phyloP scores from a whole-genome alignment of 495 filamentous ascomycete species.

The Podospora australis region DNA sequence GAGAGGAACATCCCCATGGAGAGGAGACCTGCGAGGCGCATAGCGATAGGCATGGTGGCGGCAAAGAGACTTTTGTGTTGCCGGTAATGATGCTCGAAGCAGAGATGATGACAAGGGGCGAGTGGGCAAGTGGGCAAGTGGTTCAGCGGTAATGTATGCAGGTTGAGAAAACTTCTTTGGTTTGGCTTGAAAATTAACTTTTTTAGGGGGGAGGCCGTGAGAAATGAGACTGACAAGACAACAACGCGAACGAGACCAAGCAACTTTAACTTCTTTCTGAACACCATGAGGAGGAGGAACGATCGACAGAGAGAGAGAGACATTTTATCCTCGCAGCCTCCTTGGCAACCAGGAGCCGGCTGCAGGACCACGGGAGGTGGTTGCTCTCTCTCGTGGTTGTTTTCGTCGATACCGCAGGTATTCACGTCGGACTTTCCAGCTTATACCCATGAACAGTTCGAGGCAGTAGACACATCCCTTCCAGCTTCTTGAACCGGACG shows the following conservation, averaged over 20 bases:
- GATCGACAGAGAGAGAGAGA: neutral
- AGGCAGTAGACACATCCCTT: neutral
- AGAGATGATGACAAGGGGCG: constrained; percentile 1
- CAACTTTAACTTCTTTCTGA: neutral
- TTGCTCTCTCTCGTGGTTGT: neutral
- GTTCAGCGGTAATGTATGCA: neutral
- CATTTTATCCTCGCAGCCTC: neutral
- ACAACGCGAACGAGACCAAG: neutral
- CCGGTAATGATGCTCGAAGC: constrained; percentile 1
- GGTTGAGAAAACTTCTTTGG: too few relatives aligned
- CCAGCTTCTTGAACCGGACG: neutral
- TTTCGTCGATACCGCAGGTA: neutral
- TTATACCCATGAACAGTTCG: neutral
- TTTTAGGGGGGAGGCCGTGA: too few relatives aligned
- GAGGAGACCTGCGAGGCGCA: constrained; percentile 5
- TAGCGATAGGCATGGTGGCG: constrained; percentile 2
- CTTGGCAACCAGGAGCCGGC: neutral
- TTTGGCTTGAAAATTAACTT: too few relatives aligned
- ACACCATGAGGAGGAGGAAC: neutral
- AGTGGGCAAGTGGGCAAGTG: neutral
- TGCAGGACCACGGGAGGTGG: neutral
- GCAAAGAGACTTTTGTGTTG: neutral
- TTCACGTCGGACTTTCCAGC: neutral
- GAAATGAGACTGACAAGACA: too few relatives aligned
- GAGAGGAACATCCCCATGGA: constrained; percentile 7